phyloP scores from a whole-genome alignment of 495 filamentous ascomycete genomes.

The Evansstolkia leycettana region DNA sequence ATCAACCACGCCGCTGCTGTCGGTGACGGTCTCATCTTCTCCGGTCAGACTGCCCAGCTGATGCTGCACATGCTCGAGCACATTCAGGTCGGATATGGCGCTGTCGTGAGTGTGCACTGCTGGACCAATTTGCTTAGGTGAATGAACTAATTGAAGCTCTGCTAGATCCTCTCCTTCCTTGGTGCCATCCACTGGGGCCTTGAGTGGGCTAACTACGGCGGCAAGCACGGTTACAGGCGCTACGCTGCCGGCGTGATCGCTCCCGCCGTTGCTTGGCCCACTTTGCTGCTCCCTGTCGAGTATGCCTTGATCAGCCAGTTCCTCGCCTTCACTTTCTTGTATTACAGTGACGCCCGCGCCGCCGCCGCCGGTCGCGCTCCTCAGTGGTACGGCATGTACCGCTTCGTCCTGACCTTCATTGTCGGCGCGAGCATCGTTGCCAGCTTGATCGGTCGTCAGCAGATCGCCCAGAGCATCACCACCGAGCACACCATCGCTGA shows the following conservation, averaged over 20 bases:
- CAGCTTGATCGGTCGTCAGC: conserved; percentile 73
- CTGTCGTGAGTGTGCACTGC: conserved; percentile 49
- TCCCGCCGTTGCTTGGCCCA: conserved; percentile 86
- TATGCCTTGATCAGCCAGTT: conserved; percentile 88
- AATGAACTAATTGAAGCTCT: neutral
- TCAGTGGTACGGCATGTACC: conserved; percentile 84
- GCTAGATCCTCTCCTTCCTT: conserved; percentile 83
- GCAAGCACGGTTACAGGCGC: conserved; percentile 58
- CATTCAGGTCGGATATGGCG: conserved; percentile 86
- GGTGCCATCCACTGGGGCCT: conserved; percentile 94
- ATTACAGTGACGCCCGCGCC: conserved; percentile 75
- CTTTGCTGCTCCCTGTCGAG: conserved; percentile 72
- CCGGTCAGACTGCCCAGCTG: conserved; percentile 56
- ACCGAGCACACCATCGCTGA: conserved; percentile 38
- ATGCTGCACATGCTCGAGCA: conserved; percentile 76
- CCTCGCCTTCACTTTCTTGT: conserved; percentile 74
- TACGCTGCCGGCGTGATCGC: conserved; percentile 77
- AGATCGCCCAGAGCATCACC: conserved; percentile 52
- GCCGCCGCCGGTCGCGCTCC: conserved; percentile 72
- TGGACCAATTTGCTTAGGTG: neutral
- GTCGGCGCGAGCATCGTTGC: conserved; percentile 82
- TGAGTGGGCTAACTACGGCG: conserved; percentile 65
- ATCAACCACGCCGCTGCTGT: conserved; percentile 50
- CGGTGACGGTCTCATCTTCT: conserved; percentile 54
- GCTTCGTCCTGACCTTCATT: conserved; percentile 89